Percentiles rank a stretch among this genome's conserved stretches.
These are phyloP conservation scores for Saturnispora besseyi DNA, from an alignment of 805 yeast species.

Conservation along the genomic window DNA sequence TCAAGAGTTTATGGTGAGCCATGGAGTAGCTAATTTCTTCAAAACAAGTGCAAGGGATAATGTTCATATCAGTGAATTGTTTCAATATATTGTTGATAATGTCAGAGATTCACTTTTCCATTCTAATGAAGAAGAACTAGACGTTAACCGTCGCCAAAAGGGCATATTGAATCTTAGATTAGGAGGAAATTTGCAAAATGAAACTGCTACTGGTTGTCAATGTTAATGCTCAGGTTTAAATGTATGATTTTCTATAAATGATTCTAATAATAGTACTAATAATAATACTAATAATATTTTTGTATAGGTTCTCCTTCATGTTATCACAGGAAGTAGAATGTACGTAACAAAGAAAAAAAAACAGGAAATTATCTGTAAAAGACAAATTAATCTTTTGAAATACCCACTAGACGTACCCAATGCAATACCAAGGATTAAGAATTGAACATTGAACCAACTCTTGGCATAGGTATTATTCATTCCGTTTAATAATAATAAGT, in stretches of 20 bases:
- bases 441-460: constrained; percentile 5
- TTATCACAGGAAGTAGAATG: background rate
- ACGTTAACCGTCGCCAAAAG: constrained; percentile 6
- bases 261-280: background rate
- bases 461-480: background rate
- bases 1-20: constrained; percentile 17
- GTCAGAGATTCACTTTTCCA: constrained; percentile 24
- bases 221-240: constrained; percentile 13
- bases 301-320: background rate
- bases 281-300: background rate
- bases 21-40: constrained; percentile 20
- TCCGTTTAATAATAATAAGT: background rate
- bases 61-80: constrained; percentile 43
- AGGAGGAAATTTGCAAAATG: background rate
- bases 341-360: background rate
- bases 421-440: constrained; percentile 7
- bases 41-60: constrained; percentile 68
- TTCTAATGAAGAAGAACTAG: constrained; percentile 16
- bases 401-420: constrained; percentile 1
- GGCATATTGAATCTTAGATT: background rate
- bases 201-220: constrained; percentile 11
- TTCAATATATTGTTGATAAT: constrained; percentile 26
- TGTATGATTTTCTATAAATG: background rate
- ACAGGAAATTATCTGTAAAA: background rate
- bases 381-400: background rate